Base-by-base conservation (phyloP, 1,139 yeast genomes). In the Debaryomyces nepalensis region DNA sequence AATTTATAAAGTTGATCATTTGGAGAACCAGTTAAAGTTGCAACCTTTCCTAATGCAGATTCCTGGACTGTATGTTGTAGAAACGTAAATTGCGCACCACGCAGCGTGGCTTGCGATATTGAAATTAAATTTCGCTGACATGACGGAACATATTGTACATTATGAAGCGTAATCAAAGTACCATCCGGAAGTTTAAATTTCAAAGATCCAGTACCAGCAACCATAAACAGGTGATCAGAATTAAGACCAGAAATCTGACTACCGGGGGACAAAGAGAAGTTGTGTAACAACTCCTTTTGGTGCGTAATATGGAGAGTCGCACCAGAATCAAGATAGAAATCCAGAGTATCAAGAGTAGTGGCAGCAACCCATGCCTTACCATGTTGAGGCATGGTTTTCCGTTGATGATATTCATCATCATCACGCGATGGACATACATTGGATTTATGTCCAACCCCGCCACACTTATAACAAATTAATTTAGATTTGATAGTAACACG, bases 401-500 rank as follows among this genome's bases (percentile, higher is more conserved):
- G 26, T 8, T 12, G 9, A 2, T 10, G 9, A 23, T 9, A 24
- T 15, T n/a, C 27, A 8, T 4, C 27, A 27, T 27, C 32, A 14
- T 15, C 20, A 10, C 16, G 20, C 5, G 32, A 27, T 2, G 32
- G 32, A 27, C 32, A 27, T 5, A 27, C 20, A 15, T 14, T 15
- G n/a, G 20, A 8, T n/a, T 27, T 27, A 14, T 27, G 32, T 5
- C 32, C 32, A 27, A 27, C 9, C n/a, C 32, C 32, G 3, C 32
- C 32, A 27, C 32, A 27, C 11, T 15, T 27, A 14, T 8, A 27
- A 11, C 32, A 27, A 8, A n/a, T 27, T 20, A 15, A 27, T 9
- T 27, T 27, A 10, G 32, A 27, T 4, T 9, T 8, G n/a, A 27
- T 27, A 18, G 5, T 11, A 11, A 27, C 20, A 11, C 15, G n/a